Evolutionary conservation across 192 early-diverging fungal species (phyloP).

Genomic region (Coemansia sp.): DNA sequence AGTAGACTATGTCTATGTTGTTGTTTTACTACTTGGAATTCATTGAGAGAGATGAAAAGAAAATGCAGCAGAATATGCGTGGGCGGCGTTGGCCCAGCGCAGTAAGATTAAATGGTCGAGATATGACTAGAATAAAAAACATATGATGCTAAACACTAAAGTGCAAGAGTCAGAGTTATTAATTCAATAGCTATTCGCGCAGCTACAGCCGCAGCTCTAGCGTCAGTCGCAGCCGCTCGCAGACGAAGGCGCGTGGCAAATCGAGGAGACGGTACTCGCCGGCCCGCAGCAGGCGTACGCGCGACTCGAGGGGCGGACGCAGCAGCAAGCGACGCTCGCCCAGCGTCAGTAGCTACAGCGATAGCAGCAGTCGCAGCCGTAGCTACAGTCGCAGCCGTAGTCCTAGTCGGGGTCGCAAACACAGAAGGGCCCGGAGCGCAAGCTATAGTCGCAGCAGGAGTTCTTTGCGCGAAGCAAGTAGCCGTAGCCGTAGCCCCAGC

Average conservation of each 20-base stretch:
- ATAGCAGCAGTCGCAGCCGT: constrained; percentile 12
- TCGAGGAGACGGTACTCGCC: constrained; percentile 20
- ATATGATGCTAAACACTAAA: not conserved
- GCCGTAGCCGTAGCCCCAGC: constrained; percentile 2
- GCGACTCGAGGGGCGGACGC: constrained; percentile 12
- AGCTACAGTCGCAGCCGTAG: constrained; percentile 22
- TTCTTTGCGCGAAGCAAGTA: not conserved
- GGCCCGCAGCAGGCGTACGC: constrained; percentile 20
- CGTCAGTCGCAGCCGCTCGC: constrained; percentile 31
- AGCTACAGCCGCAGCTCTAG: constrained; percentile 22
- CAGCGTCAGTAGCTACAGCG: constrained; percentile 15
- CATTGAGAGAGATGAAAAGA: not conserved
- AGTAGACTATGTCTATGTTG: not conserved
- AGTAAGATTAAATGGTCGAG: not conserved
- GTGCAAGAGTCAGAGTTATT: not conserved
- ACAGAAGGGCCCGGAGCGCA: constrained; percentile 13
- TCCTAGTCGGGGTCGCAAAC: constrained; percentile 8
- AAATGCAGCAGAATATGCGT: not conserved
- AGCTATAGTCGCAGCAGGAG: constrained; percentile 10
- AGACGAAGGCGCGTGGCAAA: constrained; percentile 9
- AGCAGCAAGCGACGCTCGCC: constrained; percentile 13
- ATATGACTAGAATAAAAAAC: not conserved
- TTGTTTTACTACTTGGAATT: not conserved
- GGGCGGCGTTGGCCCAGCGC: not conserved
- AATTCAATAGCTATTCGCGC: constrained; percentile 27